These are phyloP conservation scores for Xanthoparmelia taractica DNA, from an alignment of 495 filamentous ascomycete species.

Conservation along the genomic window DNA sequence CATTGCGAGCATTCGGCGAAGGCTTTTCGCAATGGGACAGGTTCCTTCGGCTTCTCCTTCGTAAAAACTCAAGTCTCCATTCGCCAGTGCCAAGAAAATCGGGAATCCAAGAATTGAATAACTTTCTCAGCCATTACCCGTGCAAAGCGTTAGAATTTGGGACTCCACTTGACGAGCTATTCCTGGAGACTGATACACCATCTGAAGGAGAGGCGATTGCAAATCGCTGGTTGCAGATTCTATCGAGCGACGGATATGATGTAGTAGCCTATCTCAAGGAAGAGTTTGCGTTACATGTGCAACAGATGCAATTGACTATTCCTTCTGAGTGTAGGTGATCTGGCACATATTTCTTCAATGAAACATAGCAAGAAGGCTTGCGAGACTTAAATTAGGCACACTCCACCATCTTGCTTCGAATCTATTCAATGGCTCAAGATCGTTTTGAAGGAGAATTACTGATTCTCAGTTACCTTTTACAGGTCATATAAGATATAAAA, in stretches of 20 bases:
- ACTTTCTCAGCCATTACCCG: too few species aligned
- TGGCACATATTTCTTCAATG: too few species aligned
- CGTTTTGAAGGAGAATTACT: too few species aligned
- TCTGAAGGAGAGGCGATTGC: not conserved
- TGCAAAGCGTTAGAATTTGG: not conserved
- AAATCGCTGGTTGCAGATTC: not conserved
- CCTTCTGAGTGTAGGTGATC: not conserved
- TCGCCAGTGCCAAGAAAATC: not conserved
- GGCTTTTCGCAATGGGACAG: not conserved
- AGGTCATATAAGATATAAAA: too few species aligned
- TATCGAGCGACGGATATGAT: conserved; percentile 2
- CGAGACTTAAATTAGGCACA: too few species aligned
- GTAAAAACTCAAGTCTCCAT: not conserved
- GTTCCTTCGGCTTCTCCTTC: not conserved
- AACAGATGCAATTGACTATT: not conserved
- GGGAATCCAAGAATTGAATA: too few species aligned
- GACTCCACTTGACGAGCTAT: conserved; percentile 1
- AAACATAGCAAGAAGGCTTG: too few species aligned
- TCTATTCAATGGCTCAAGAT: too few species aligned
- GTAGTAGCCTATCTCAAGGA: not conserved
- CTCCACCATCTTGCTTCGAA: too few species aligned
- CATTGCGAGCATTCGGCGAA: not conserved
- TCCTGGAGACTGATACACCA: not conserved
- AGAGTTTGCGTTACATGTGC: not conserved
- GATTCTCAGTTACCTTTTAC: too few species aligned